Percentiles rank a stretch among this genome's conserved stretches.
Evolutionary conservation across 164 flowering plant genomes (phyloP).

Genomic region (Vitis vinifera): ASM3070453v1 NC_081819.1:20563001-20563500

Average conservation of each 20-base stretch:
- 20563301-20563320: constrained; percentile 1
- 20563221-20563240: neutral
- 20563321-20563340: constrained; percentile 11
- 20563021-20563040: constrained; percentile 5
- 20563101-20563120: constrained; percentile 2
- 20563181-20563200: neutral
- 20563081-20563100: constrained; percentile 6
- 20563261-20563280: constrained; percentile 13
- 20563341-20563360: neutral
- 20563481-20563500: too few relatives aligned
- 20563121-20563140: neutral
- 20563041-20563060: constrained; percentile 12
- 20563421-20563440: too few relatives aligned
- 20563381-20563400: constrained; percentile 1
- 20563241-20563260: constrained; percentile 28
- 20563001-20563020: too few relatives aligned
- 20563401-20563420: too few relatives aligned
- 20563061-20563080: constrained; percentile 36
- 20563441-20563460: too few relatives aligned
- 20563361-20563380: constrained; percentile 1
- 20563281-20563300: neutral
- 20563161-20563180: neutral
- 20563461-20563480: too few relatives aligned
- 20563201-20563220: neutral
- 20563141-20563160: neutral